A percentile compares a stretch with the other conserved stretches of the same genome.
phyloP scores from a whole-genome alignment of 1,284 basidiomycete species.

The Malassezia yamatoensis region DNA sequence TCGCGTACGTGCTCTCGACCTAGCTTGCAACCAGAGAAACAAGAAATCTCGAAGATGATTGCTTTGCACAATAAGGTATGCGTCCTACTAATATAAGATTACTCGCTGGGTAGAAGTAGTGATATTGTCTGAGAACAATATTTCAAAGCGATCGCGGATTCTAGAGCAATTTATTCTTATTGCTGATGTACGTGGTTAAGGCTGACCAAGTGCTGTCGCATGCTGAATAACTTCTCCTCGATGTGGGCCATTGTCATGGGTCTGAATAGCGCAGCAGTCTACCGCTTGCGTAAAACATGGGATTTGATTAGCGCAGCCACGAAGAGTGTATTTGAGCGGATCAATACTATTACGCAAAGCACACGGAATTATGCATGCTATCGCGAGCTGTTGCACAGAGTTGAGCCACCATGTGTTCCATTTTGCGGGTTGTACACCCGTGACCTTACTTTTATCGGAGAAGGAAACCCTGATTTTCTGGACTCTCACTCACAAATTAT shows the following conservation, averaged over 20 bases:
- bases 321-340: conserved; percentile 51
- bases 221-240: conserved; percentile 84
- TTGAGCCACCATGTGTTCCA: conserved; percentile 89
- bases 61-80: conserved; percentile 41
- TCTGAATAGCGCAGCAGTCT: conserved; percentile 84
- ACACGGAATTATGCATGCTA: conserved; percentile 90
- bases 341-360: conserved; percentile 76
- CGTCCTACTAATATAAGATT: conserved; percentile 12
- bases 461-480: conserved; percentile 83
- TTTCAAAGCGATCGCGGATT: conserved; percentile 66
- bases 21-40: too few species aligned
- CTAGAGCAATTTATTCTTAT: conserved; percentile 87
- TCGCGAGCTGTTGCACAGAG: conserved; percentile 68
- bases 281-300: conserved; percentile 88
- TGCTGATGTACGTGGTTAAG: conserved; percentile 55
- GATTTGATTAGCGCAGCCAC: conserved; percentile 64
- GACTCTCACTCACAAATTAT: conserved; percentile 58
- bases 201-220: conserved; percentile 58
- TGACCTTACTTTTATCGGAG: conserved; percentile 90
- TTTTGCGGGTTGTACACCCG: conserved; percentile 92
- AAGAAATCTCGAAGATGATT: conserved; percentile 69
- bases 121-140: conserved; percentile 73
- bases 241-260: conserved; percentile 94
- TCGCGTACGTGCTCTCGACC: too few species aligned
- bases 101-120: conserved; percentile 92